A percentile compares a stretch with the other conserved stretches of the same genome.
These are phyloP conservation scores for Hypoxylon sp. DNA, from an alignment of 2,329 filamentous ascomycete genomes.

Conservation along the genomic window DNA sequence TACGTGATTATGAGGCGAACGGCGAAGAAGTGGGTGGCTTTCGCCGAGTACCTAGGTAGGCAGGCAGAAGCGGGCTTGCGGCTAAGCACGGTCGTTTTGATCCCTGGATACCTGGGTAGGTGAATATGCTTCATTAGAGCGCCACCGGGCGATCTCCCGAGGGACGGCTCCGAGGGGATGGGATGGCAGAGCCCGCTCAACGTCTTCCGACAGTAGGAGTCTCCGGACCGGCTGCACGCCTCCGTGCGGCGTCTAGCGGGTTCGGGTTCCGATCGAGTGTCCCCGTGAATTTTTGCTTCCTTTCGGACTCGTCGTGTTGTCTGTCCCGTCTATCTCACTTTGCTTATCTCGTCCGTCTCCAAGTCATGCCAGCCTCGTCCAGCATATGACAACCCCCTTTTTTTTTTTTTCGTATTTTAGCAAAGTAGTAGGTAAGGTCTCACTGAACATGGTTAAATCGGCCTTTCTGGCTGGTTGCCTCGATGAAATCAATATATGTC, in stretches of 20 bases:
- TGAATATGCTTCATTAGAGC: neutral
- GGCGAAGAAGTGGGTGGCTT: neutral
- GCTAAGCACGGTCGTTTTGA: neutral
- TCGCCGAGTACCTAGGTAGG: neutral
- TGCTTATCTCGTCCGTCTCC: neutral
- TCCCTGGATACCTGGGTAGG: neutral
- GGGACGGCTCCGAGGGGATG: neutral
- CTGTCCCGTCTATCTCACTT: neutral
- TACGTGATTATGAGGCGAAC: slow-evolving; percentile 1
- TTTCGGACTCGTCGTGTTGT: neutral
- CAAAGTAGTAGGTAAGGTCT: neutral
- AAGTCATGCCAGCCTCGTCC: neutral
- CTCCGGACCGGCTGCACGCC: neutral
- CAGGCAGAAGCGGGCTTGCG: neutral
- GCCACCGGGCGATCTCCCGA: neutral
- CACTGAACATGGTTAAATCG: neutral
- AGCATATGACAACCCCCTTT: neutral
- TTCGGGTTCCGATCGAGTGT: neutral
- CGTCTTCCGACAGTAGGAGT: neutral
- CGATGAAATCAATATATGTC: neutral
- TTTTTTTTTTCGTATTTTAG: neutral
- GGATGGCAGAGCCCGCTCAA: neutral
- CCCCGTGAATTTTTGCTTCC: neutral
- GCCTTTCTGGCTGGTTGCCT: neutral
- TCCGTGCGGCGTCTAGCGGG: neutral